These are phyloP conservation scores for Penicillium psychrofluorescens DNA, from an alignment of 495 filamentous ascomycete genomes.

Conservation along the genomic window DNA sequence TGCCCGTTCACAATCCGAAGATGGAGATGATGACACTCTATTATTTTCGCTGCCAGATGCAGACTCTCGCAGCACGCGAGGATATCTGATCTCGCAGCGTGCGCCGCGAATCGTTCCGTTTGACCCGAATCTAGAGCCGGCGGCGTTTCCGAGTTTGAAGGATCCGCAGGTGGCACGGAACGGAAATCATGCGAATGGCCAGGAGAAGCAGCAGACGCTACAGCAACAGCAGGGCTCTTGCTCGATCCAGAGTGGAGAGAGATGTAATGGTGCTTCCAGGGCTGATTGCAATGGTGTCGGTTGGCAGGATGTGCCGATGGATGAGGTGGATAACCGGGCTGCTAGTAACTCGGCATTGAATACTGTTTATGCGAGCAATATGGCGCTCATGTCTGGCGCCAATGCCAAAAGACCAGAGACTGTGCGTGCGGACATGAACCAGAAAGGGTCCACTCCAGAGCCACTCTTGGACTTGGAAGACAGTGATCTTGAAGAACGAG, in stretches of 20 bases:
- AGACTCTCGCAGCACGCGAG: too few relatives aligned
- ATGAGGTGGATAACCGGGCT: conserved; percentile 17
- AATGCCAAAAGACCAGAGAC: conserved; percentile 8
- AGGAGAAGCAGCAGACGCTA: background rate
- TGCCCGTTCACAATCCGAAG: background rate
- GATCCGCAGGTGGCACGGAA: conserved; percentile 3
- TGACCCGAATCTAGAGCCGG: conserved; percentile 33
- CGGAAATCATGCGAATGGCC: background rate
- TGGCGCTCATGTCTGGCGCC: conserved; percentile 17
- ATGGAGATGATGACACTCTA: background rate
- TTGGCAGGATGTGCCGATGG: conserved; percentile 7
- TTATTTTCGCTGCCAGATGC: too few relatives aligned
- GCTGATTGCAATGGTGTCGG: background rate
- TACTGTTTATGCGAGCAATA: conserved; percentile 27
- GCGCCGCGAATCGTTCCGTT: conserved; percentile 17
- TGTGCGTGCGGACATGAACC: too few relatives aligned
- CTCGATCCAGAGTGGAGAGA: too few relatives aligned
- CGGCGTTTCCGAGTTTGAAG: conserved; percentile 36
- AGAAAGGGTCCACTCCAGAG: too few relatives aligned
- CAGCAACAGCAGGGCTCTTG: too few relatives aligned
- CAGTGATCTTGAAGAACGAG: conserved; percentile 12
- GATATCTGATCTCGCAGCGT: background rate
- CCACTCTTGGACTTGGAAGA: conserved; percentile 5
- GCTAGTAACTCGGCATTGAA: conserved; percentile 32
- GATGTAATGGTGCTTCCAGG: too few relatives aligned